A percentile compares a stretch with the other conserved stretches of the same genome.
These are phyloP conservation scores for Phaeotremella fagi DNA, from an alignment of 768 basidiomycete genomes.

Conservation along the genomic window DNA sequence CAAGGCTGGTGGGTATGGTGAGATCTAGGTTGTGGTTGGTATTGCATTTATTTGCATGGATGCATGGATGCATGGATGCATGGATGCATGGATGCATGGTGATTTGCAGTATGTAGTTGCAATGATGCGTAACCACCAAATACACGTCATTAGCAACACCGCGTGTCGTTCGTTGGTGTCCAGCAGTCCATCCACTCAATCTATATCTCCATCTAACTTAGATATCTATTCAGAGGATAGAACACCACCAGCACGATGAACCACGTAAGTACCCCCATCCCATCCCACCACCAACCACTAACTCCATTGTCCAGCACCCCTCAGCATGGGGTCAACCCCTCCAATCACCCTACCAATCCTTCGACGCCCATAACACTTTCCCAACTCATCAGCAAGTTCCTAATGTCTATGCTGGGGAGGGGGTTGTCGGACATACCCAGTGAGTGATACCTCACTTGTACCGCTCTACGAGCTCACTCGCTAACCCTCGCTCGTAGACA, in stretches of 20 bases:
- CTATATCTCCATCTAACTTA: no score
- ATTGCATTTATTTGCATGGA: no score
- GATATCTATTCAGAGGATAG: neutral
- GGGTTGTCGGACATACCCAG: conserved; percentile 66
- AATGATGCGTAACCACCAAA: no score
- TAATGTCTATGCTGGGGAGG: conserved; percentile 10
- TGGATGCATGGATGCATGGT: no score
- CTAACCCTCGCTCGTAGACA: conserved; percentile 54
- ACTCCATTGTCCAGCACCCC: conserved; percentile 25
- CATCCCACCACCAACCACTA: neutral
- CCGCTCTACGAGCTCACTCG: neutral
- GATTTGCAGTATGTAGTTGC: no score
- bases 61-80: no score
- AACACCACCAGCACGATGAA: conserved; percentile 4
- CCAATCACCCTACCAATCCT: conserved; percentile 38
- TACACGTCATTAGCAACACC: no score
- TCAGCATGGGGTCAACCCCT: conserved; percentile 39
- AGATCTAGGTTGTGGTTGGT: no score
- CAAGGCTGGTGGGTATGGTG: conserved; percentile 43
- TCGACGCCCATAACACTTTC: conserved; percentile 72
- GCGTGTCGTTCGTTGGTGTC: no score
- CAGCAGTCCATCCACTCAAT: no score
- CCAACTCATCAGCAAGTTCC: conserved; percentile 56
- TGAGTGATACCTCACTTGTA: conserved; percentile 34
- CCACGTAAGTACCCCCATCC: conserved; percentile 7